Evolutionary conservation across 2,329 filamentous ascomycete species (phyloP).

Genomic region (Biscogniauxia mediterranea): DNA sequence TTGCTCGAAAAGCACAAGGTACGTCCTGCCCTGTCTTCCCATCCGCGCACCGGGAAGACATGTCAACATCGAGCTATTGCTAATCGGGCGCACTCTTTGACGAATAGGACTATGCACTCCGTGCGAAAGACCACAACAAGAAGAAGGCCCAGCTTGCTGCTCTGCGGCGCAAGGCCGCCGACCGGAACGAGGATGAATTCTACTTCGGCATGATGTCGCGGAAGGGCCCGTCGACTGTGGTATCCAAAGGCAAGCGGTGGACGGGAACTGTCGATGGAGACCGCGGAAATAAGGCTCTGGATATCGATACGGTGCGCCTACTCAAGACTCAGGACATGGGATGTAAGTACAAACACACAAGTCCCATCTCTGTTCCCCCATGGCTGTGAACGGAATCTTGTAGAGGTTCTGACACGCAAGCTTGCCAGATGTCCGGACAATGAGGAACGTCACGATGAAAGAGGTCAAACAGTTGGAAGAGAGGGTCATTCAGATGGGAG

Average conservation of each 20-base stretch:
- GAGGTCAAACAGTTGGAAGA: constrained; percentile 57
- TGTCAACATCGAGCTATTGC: background rate
- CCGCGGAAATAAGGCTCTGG: constrained; percentile 54
- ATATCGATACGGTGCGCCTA: constrained; percentile 57
- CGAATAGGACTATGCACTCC: constrained; percentile 59
- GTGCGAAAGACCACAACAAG: constrained; percentile 64
- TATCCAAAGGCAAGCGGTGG: constrained; percentile 51
- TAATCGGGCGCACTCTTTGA: background rate
- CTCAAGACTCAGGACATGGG: constrained; percentile 69
- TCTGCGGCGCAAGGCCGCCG: constrained; percentile 59
- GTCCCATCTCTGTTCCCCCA: background rate
- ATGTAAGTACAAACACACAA: constrained; percentile 29
- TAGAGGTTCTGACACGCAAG: background rate
- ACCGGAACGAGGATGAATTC: constrained; percentile 72
- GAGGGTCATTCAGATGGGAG: constrained; percentile 47
- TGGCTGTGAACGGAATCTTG: background rate
- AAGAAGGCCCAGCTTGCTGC: constrained; percentile 61
- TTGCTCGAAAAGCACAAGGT: constrained; percentile 95
- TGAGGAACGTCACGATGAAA: constrained; percentile 58
- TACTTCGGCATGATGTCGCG: constrained; percentile 69
- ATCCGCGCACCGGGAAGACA: background rate
- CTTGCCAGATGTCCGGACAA: constrained; percentile 52
- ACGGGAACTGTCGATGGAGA: constrained; percentile 57
- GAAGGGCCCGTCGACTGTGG: constrained; percentile 50
- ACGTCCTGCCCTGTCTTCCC: constrained; percentile 17